phyloP scores from a whole-genome alignment of 306 rosid genomes.

The Bauhinia variegata region DNA sequence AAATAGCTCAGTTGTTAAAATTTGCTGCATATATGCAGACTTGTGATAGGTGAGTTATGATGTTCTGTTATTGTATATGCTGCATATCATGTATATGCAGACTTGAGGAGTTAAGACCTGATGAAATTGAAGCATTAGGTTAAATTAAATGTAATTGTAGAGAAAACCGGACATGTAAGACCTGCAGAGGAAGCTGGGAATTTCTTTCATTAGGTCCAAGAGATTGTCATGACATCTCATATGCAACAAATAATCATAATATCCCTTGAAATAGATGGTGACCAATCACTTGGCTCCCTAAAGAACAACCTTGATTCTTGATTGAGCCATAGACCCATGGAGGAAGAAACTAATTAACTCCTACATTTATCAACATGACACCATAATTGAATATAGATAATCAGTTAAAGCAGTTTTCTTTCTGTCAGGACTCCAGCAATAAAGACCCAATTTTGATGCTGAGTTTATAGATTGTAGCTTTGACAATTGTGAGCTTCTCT shows the following conservation, averaged over 20 bases:
- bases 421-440: conserved; percentile 53
- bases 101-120: conserved; percentile 96
- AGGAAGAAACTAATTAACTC: conserved; percentile 29
- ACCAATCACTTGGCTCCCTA: conserved; percentile 87
- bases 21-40: no score
- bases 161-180: conserved; percentile 33
- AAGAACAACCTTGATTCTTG: conserved; percentile 84
- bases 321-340: conserved; percentile 24
- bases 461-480: conserved; percentile 50
- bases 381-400: conserved; percentile 85
- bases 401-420: conserved; percentile 45
- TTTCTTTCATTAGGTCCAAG: conserved; percentile 52
- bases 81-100: no score
- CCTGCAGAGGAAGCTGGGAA: conserved; percentile 81
- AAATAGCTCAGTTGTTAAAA: no score
- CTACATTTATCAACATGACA: conserved; percentile 70
- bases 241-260: conserved; percentile 78
- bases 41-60: no score
- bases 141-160: conserved; percentile 27
- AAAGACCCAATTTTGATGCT: conserved; percentile 48
- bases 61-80: no score
- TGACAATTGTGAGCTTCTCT: conserved; percentile 57
- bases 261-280: conserved; percentile 75
- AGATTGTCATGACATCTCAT: conserved; percentile 65
- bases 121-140: conserved; percentile 43